Evolutionary conservation across 108 stramenopile genomes (phyloP).

Genomic region (Cafeteria roenbergensis): DNA sequence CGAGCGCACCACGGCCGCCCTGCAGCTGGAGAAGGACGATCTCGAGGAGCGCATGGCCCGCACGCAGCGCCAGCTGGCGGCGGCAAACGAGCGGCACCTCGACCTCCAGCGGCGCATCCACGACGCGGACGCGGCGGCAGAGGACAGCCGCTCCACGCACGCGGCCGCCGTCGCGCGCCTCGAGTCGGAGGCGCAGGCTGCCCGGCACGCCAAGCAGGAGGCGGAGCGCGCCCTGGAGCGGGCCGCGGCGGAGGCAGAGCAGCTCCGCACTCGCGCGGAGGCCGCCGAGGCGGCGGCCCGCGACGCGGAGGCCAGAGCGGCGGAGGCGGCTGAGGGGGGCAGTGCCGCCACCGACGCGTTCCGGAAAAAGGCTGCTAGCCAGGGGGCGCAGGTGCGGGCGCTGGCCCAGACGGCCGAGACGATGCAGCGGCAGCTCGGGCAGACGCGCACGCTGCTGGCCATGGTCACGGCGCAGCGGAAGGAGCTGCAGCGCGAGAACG

Average conservation of each 20-base stretch:
- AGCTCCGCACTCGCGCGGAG: neutral
- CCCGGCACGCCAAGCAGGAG: no score
- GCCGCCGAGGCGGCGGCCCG: neutral
- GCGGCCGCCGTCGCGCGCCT: no score
- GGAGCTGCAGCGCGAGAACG: neutral
- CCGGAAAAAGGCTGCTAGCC: neutral
- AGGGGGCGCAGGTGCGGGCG: neutral
- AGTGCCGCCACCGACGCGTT: neutral
- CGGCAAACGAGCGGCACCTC: no score
- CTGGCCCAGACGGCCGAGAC: neutral
- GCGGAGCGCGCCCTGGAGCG: no score
- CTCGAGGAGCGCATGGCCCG: no score
- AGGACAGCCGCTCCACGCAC: no score
- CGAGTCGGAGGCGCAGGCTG: no score
- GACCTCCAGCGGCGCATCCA: no score
- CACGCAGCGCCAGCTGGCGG: no score
- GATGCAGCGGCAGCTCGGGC: neutral
- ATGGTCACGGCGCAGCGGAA: neutral
- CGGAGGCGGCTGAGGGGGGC: no score
- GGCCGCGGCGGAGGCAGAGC: no score
- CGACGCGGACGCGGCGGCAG: no score
- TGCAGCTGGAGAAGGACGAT: neutral
- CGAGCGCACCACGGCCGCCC: neutral
- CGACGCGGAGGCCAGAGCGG: neutral
- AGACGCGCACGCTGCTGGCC: neutral